Evolutionary conservation across 495 filamentous ascomycete genomes (phyloP).

Genomic region (Penicillium waksmanii): DNA sequence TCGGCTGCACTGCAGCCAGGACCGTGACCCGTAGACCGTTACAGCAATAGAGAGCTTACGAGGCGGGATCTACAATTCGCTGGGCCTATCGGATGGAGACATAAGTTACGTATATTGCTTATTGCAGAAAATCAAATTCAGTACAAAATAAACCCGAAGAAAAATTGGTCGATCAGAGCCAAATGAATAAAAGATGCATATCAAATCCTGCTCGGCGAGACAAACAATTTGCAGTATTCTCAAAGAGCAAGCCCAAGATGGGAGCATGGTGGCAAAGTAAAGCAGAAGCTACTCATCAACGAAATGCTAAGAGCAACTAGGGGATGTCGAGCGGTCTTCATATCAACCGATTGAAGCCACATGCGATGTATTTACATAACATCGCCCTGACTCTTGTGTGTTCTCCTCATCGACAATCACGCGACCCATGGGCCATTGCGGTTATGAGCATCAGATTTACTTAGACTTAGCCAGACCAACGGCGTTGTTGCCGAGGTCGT

Average conservation of each 20-base stretch:
- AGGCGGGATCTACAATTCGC: neutral
- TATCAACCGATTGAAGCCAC: conserved; percentile 14
- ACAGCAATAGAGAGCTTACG: neutral
- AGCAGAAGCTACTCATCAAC: conserved; percentile 11
- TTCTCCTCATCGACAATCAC: conserved; percentile 18
- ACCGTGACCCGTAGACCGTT: neutral
- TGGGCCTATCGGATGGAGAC: too few relatives aligned
- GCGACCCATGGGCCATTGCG: neutral
- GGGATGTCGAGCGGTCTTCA: conserved; percentile 16
- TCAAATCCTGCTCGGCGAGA: conserved; percentile 19
- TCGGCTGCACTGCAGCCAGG: conserved; percentile 2
- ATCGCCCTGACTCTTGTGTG: conserved; percentile 14
- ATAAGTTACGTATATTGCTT: too few relatives aligned
- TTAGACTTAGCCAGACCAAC: conserved; percentile 89
- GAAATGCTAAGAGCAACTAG: conserved; percentile 17
- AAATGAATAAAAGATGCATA: conserved; percentile 20
- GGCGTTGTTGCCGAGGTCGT: conserved; percentile 81
- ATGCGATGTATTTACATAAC: conserved; percentile 26
- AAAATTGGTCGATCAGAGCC: conserved; percentile 11
- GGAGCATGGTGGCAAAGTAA: conserved; percentile 12
- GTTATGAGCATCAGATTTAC: conserved; percentile 34
- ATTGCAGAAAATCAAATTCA: too few relatives aligned
- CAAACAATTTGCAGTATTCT: conserved; percentile 17
- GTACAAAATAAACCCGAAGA: neutral
- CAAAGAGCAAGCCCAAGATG: conserved; percentile 11